These are phyloP conservation scores for Hyaloperonospora arabidopsidis DNA, from an alignment of 352 stramenopile genomes.

Conservation along the genomic window DNA sequence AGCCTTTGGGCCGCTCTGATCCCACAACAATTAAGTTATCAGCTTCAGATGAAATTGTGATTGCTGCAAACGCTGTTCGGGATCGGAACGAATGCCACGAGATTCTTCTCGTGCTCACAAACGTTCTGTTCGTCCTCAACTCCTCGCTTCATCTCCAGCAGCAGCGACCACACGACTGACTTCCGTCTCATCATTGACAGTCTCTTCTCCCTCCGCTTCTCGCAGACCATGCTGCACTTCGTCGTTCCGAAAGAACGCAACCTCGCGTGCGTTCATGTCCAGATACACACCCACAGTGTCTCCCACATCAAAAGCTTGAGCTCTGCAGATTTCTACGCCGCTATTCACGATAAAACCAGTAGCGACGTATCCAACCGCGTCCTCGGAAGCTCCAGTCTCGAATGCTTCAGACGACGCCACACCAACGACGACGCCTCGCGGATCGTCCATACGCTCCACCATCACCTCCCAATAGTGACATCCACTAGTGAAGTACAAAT, in stretches of 20 bases:
- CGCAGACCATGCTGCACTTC: conserved; percentile 13
- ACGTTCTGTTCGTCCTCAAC: conserved; percentile 20
- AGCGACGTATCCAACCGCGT: conserved; percentile 31
- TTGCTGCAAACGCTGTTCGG: conserved; percentile 29
- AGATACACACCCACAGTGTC: conserved; percentile 39
- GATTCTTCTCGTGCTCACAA: conserved; percentile 1
- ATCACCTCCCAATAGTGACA: conserved; percentile 43
- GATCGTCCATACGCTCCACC: conserved; percentile 24
- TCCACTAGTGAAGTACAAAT: conserved; percentile 52
- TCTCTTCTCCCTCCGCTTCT: conserved; percentile 2
- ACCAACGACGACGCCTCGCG: conserved; percentile 26
- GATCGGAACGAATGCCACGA: conserved; percentile 23
- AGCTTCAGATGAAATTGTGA: conserved; percentile 22
- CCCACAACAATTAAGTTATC: conserved; percentile 34
- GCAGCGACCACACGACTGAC: not conserved
- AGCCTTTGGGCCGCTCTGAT: conserved; percentile 17
- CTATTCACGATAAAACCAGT: conserved; percentile 32
- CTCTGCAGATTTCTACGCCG: conserved; percentile 27
- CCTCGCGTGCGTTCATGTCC: conserved; percentile 36
- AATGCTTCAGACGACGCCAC: conserved; percentile 23
- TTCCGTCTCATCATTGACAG: conserved; percentile 2
- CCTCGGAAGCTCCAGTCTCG: conserved; percentile 20
- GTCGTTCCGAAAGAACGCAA: conserved; percentile 45
- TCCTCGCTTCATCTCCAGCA: not conserved
- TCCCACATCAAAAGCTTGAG: conserved; percentile 26